Conservation (phyloP, 75 land plant species). For the Sequoia sempervirens region DNA sequence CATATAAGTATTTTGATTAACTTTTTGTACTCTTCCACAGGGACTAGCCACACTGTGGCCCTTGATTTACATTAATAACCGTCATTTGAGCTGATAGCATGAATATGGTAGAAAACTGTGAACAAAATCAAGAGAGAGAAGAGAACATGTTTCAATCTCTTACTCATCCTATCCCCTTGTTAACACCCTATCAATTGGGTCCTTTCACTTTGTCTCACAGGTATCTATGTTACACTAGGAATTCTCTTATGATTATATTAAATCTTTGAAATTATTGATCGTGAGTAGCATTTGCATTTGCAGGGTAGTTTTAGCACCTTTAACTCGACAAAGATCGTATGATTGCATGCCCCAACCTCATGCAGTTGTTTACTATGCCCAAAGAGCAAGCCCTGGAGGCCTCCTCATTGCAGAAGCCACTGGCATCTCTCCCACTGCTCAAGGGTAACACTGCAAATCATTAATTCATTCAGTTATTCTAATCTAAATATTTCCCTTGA, state of each 20-base stretch:
- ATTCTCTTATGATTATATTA: not conserved
- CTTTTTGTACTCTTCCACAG: no score
- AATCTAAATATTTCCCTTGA: not conserved
- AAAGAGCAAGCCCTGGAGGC: constrained; percentile 22
- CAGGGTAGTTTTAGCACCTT: constrained; percentile 25
- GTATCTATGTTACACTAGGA: not conserved
- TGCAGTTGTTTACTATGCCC: constrained; percentile 22
- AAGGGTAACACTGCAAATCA: constrained; percentile 13
- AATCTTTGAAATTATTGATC: not conserved
- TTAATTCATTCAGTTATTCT: not conserved
- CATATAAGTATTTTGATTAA: no score
- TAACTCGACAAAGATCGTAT: constrained; percentile 19
- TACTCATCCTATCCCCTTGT: constrained; percentile 9
- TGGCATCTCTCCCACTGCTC: constrained; percentile 13
- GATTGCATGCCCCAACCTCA: constrained; percentile 16
- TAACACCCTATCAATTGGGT: constrained; percentile 23
- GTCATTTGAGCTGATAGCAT: not conserved
- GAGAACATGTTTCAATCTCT: not conserved
- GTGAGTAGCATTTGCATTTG: not conserved
- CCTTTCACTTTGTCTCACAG: constrained; percentile 20
- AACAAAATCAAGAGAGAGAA: not conserved
- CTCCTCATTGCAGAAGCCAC: constrained; percentile 27
- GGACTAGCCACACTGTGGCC: no score
- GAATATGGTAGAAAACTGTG: not conserved
- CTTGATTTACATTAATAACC: no score